Conservation (phyloP, 2,329 filamentous ascomycete species). For the Fusarium tricinctum region DNA sequence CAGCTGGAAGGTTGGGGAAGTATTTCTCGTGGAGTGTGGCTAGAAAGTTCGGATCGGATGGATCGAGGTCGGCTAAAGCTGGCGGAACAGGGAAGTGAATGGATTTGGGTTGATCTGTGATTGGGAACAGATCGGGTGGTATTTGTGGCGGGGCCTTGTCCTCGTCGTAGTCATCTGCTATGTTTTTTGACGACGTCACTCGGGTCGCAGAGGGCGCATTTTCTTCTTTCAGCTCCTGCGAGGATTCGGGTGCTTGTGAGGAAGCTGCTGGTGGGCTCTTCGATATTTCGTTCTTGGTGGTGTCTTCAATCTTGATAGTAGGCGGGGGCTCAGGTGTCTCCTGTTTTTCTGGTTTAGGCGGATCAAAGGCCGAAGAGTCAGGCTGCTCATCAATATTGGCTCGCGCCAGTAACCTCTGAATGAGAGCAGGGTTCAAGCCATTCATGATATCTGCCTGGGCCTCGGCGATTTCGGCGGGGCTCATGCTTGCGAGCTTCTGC, state of each 20-base stretch:
- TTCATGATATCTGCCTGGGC: slow-evolving; percentile 85
- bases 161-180: slow-evolving; percentile 57
- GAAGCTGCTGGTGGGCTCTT: slow-evolving; percentile 3
- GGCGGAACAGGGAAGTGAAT: slow-evolving; percentile 74
- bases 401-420: slow-evolving; percentile 81
- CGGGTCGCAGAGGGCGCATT: background rate
- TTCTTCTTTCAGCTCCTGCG: slow-evolving; percentile 3
- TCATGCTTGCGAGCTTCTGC: slow-evolving; percentile 81
- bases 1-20: slow-evolving; percentile 88
- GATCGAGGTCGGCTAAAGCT: slow-evolving; percentile 80
- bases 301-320: slow-evolving; percentile 56
- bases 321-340: slow-evolving; percentile 42
- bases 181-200: slow-evolving; percentile 45
- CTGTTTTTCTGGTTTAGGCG: slow-evolving; percentile 39
- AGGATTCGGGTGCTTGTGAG: slow-evolving; percentile 5
- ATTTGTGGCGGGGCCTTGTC: slow-evolving; percentile 59
- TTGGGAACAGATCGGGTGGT: slow-evolving; percentile 59
- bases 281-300: slow-evolving; percentile 28
- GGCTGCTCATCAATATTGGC: slow-evolving; percentile 78
- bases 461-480: slow-evolving; percentile 81
- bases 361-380: slow-evolving; percentile 62
- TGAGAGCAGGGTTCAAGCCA: slow-evolving; percentile 79
- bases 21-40: slow-evolving; percentile 89
- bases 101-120: slow-evolving; percentile 57
- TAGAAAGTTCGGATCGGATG: slow-evolving; percentile 85